Base-by-base conservation (phyloP, 2,329 filamentous ascomycete species). In the Aspergillus niger region DNA sequence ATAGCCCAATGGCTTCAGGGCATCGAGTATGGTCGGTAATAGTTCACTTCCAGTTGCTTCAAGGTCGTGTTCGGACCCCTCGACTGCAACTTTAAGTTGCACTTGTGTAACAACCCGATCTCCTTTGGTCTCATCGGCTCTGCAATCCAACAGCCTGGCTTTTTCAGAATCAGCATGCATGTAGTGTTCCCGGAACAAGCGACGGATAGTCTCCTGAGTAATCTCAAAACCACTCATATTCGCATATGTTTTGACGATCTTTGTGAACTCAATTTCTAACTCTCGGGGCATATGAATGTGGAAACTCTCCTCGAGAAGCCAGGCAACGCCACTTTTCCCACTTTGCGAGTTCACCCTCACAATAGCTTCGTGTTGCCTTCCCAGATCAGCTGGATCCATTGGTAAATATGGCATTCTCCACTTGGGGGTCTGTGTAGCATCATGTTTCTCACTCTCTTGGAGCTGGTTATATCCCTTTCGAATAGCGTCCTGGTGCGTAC, bases 331-430 rank as follows among this genome's bases (percentile, higher is more conserved):
- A 60, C 92, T 92, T 80, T 97, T 97, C 63, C 92, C 93, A 69
- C 87, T 91, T 76, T 97, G 93, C 13, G 91, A 94, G 81, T 97
- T 97, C 83, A 97, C 92, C 60, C 92, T 90, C 73, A 97, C 97
- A 72, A 97, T 89, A 59, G 92, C 92, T 78, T 97, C 92, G 83
- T 97, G 97, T 13, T 88, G 96, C 60, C 92, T 87, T 39, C 92
- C 92, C 65, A 97, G 96, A 71, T 97, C 92, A 70, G 89, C 84
- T 5, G 92, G 92, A 71, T 97, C 93, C 68, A 97, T 84, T 11
- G 92, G 92, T 51, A 97, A 87, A 74, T 97, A 97, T 0, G 93
- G 92, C 38, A 97, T 83, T 69, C 91, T 81, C 93, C 93, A 97
- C 15, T 36, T 36, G 30, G 11, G 2, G 0, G 4, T 11, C 30